phyloP scores from a whole-genome alignment of 1,284 basidiomycete species.

The Meripilus lineatus region DNA sequence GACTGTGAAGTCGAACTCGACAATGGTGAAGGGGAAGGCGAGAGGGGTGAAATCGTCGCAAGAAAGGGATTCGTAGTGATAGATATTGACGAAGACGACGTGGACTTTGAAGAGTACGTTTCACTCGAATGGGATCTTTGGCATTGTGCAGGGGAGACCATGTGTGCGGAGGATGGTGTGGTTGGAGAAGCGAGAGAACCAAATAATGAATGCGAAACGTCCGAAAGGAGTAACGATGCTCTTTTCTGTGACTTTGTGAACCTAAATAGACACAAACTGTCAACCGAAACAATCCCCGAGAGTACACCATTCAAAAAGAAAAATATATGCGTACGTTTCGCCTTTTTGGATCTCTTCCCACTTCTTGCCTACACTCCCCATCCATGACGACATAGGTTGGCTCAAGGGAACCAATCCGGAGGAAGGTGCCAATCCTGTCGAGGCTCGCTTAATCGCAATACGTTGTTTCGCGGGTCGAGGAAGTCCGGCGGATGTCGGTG shows the following conservation, averaged over 20 bases:
- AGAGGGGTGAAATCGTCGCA: slow-evolving; percentile 18
- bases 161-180: slow-evolving; percentile 9
- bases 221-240: slow-evolving; percentile 59
- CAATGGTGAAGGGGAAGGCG: slow-evolving; percentile 14
- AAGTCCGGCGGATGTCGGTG: neutral
- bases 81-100: slow-evolving; percentile 15
- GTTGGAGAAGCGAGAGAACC: slow-evolving; percentile 40
- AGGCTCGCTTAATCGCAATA: neutral
- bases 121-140: too few species aligned
- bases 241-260: slow-evolving; percentile 61
- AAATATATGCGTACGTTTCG: slow-evolving; percentile 40
- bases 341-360: slow-evolving; percentile 53
- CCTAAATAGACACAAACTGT: slow-evolving; percentile 27
- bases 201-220: slow-evolving; percentile 55
- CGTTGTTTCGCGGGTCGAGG: neutral
- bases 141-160: neutral
- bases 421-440: slow-evolving; percentile 20
- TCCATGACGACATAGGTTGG: slow-evolving; percentile 34
- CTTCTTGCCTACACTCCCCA: slow-evolving; percentile 49
- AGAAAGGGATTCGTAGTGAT: slow-evolving; percentile 19
- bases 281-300: slow-evolving; percentile 3
- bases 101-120: too few species aligned
- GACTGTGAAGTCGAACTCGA: slow-evolving; percentile 27
- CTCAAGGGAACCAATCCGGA: slow-evolving; percentile 24
- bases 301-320: slow-evolving; percentile 8